Base-by-base conservation (phyloP, 2,329 filamentous ascomycete genomes). In the Colletotrichum paranaense region DNA sequence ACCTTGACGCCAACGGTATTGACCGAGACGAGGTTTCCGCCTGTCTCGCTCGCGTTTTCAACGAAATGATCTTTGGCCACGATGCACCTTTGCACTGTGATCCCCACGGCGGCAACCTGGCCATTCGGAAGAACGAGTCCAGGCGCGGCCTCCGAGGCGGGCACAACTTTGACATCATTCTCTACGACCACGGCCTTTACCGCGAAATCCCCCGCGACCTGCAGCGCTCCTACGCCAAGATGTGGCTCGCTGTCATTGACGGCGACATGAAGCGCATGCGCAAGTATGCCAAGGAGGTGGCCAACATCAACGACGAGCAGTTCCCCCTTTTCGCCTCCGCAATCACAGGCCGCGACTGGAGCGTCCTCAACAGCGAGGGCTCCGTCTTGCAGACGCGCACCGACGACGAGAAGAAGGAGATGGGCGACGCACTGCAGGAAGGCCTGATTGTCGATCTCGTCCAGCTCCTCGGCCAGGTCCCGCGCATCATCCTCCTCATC, bases 11-110 rank as follows among this genome's bases (percentile, higher is more conserved):
- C 7, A 93, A 97, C 80, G 89, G 91, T 71, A 99, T 99, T 80
- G 95, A 97, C 82, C 92, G 97, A 24, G 97, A 98, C 80, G 96
- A 98, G 82, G 97, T 99, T 5, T 97, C 95, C 0, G 95, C 96
- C 1, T 93, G 95, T 0, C 87, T 99, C 4, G 93, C 97, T 0
- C 92, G 92, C 72, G 95, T 99, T 72, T 99, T 99, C 88, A 99
- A 99, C 86, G 95, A 98, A 81, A 99, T 99, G 97, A 98, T 99
- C 77, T 99, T 99, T 77, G 95, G 96, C 62, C 90, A 92, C 65
- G 89, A 92, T 72, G 96, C 96, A 0, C 95, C 97, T 0, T 86
- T 99, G 52, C 97, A 99, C 84, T 99, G 97, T 84, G 97, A 99
- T 80, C 97, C 97, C 0, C 97, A 99, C 80, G 97, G 95, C 60